phyloP scores from a whole-genome alignment of 2,329 filamentous ascomycete species.

The Botrytis squamosa region DNA sequence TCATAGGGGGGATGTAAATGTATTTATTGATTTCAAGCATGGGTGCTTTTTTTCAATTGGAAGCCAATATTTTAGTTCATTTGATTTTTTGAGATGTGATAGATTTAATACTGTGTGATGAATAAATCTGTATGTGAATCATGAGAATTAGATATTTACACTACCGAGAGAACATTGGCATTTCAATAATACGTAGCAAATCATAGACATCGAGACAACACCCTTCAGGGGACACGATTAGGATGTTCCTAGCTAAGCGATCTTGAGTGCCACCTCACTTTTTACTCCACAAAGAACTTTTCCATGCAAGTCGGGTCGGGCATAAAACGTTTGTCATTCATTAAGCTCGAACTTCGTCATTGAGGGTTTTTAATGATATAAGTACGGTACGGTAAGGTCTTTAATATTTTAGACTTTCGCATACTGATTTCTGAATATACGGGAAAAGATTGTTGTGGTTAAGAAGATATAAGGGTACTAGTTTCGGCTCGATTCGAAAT shows the following conservation, averaged over 20 bases:
- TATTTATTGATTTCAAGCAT: slow-evolving; percentile 37
- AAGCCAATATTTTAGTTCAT: slow-evolving; percentile 20
- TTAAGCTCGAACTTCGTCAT: not conserved
- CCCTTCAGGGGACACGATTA: not conserved
- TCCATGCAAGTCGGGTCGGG: not conserved
- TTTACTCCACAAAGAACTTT: slow-evolving; percentile 2
- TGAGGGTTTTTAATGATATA: not conserved
- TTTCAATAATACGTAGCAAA: not conserved
- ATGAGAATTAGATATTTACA: not conserved
- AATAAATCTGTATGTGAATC: not conserved
- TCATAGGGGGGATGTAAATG: slow-evolving; percentile 33
- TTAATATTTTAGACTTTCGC: not conserved
- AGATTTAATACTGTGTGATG: not conserved
- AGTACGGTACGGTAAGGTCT: not conserved
- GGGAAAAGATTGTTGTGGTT: not conserved
- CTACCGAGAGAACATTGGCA: not conserved
- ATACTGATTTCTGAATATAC: not conserved
- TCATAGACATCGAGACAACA: not conserved
- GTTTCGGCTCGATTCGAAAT: not conserved
- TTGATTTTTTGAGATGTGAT: not conserved
- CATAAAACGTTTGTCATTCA: not conserved
- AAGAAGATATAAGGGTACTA: not conserved
- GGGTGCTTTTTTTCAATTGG: slow-evolving; percentile 21
- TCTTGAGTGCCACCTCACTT: slow-evolving; percentile 4
- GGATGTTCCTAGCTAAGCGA: slow-evolving; percentile 13